These are phyloP conservation scores for Amaranthus cruentus DNA, from an alignment of 148 eudicot genomes.

Conservation along the genomic window DNA sequence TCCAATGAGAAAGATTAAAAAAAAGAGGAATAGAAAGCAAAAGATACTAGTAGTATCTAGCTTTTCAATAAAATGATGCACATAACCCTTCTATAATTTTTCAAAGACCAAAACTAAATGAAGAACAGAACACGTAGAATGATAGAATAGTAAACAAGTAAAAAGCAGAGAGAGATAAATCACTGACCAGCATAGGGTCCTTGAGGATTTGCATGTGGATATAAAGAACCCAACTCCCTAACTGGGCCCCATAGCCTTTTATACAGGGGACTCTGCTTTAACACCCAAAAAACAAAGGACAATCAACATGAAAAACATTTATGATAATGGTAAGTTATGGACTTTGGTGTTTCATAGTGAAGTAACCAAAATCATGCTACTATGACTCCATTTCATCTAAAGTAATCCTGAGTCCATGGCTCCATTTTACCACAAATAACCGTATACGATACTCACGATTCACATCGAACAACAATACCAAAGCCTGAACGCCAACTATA, in stretches of 20 bases:
- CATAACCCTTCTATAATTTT: background rate
- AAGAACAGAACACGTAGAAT: conserved; percentile 6
- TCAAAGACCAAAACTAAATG: background rate
- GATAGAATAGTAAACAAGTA: conserved; percentile 2
- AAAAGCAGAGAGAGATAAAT: background rate
- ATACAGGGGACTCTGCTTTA: conserved; percentile 36
- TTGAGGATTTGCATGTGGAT: conserved; percentile 41
- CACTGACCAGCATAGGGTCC: conserved; percentile 41
- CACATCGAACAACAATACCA: no score
- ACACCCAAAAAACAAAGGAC: conserved; percentile 8
- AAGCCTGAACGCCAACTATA: no score
- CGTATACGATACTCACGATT: no score
- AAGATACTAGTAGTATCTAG: background rate
- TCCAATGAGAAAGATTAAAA: no score
- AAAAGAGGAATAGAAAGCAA: background rate
- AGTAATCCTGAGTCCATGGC: no score
- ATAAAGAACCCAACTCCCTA: conserved; percentile 32
- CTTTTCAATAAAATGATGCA: conserved; percentile 6
- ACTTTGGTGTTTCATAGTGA: background rate
- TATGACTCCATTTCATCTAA: no score
- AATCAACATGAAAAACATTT: conserved; percentile 5
- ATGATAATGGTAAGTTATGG: conserved; percentile 11
- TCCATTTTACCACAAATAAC: no score
- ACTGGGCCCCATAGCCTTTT: conserved; percentile 50
- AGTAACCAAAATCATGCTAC: background rate